Evolutionary conservation across 257 asterid species (phyloP).

Genomic region (Solanum lignicaule): DNA sequence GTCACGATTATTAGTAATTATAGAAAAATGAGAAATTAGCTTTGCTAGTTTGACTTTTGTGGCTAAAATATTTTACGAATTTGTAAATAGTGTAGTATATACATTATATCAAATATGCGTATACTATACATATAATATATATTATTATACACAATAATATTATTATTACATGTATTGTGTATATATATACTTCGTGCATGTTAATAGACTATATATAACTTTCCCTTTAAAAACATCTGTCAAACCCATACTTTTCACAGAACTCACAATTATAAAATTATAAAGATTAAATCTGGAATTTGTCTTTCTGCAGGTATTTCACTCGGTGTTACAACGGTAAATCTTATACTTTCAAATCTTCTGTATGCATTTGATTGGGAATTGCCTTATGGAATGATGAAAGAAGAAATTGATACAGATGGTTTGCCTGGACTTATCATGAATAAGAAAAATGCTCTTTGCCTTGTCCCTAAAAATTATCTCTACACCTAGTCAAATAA

Average conservation of each 20-base stretch:
- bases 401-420: neutral
- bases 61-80: neutral
- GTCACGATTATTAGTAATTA: neutral
- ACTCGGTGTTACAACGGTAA: neutral
- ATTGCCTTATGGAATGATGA: neutral
- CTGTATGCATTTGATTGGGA: neutral
- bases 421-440: neutral
- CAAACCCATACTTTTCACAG: too few species aligned
- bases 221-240: neutral
- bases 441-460: neutral
- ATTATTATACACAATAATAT: neutral
- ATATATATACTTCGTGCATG: neutral
- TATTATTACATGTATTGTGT: neutral
- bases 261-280: too few species aligned
- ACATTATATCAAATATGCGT: neutral
- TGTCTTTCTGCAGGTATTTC: neutral
- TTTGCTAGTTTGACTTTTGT: neutral
- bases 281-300: neutral
- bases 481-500: neutral
- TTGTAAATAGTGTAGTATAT: neutral
- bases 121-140: neutral
- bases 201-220: neutral
- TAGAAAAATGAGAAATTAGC: neutral
- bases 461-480: neutral
- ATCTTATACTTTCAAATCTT: neutral